These are phyloP conservation scores for Sporothrix variecibatus DNA, from an alignment of 2,329 filamentous ascomycete genomes.

Conservation along the genomic window DNA sequence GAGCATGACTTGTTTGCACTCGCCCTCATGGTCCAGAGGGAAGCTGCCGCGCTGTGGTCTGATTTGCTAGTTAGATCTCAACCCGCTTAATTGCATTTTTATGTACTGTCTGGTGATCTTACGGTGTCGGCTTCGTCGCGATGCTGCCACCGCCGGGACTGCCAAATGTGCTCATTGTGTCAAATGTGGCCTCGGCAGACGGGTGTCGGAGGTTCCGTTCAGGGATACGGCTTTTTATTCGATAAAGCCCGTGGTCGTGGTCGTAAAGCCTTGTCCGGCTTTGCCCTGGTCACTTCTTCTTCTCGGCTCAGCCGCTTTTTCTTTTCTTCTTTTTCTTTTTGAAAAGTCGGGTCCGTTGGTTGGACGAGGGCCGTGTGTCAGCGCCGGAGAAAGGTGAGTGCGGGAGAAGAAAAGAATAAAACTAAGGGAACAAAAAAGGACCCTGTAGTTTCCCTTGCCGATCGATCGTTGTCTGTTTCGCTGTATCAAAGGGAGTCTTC, in stretches of 20 bases:
- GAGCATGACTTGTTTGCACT: slow-evolving; percentile 89
- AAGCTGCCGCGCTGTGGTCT: slow-evolving; percentile 92
- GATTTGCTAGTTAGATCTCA: slow-evolving; percentile 3
- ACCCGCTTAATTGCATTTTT: background rate
- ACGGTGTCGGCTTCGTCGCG: slow-evolving; percentile 40
- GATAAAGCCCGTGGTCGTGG: background rate
- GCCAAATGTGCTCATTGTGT: slow-evolving; percentile 35
- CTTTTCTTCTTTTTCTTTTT: background rate
- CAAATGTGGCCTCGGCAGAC: background rate
- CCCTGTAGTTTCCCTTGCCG: background rate
- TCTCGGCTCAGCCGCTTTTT: background rate
- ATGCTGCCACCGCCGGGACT: slow-evolving; percentile 35
- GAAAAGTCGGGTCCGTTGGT: background rate
- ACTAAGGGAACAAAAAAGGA: background rate
- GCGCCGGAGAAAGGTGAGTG: background rate
- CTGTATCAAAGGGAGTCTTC: background rate
- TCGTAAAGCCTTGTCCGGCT: background rate
- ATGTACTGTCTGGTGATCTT: slow-evolving; percentile 27
- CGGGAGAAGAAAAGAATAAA: background rate
- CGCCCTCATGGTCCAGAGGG: slow-evolving; percentile 93
- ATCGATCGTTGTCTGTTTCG: background rate
- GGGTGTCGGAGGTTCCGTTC: background rate
- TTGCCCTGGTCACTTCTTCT: background rate
- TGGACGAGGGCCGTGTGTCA: slow-evolving; percentile 12
- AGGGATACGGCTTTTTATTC: background rate